A percentile compares a stretch with the other conserved stretches of the same genome.
phyloP scores from a whole-genome alignment of 257 asterid genomes.

The Hygrophila difformis region DNA sequence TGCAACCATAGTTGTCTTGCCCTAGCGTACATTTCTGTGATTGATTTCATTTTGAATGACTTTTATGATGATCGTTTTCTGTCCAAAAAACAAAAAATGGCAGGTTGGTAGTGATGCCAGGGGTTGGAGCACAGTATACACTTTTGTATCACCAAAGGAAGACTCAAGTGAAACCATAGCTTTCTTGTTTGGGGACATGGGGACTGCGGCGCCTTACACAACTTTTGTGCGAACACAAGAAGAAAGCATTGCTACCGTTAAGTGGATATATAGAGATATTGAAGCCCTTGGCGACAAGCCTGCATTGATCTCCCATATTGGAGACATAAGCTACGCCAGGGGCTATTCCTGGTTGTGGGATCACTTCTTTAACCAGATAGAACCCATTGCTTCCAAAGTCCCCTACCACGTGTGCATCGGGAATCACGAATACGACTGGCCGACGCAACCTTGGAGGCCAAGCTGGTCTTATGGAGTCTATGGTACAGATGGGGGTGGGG shows the following conservation, averaged over 20 bases:
- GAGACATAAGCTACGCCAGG: conserved; percentile 94
- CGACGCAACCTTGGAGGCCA: conserved; percentile 84
- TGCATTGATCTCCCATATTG: conserved; percentile 75
- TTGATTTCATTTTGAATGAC: too few species aligned
- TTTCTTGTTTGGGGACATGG: conserved; percentile 96
- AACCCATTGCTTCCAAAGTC: conserved; percentile 64
- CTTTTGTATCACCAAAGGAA: conserved; percentile 52
- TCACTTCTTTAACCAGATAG: conserved; percentile 71
- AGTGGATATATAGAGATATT: conserved; percentile 78
- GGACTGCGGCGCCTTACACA: conserved; percentile 75
- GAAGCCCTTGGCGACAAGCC: conserved; percentile 78
- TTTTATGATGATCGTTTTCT: too few species aligned
- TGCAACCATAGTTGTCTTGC: too few species aligned
- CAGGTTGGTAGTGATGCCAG: conserved; percentile 84
- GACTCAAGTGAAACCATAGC: conserved; percentile 59
- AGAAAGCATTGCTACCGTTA: conserved; percentile 69
- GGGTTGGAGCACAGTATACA: conserved; percentile 65
- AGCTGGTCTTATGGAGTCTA: conserved; percentile 60
- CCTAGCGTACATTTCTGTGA: too few species aligned
- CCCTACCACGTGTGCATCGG: conserved; percentile 94
- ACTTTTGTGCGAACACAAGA: conserved; percentile 66
- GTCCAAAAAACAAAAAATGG: conserved; percentile 14
- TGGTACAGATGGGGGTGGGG: conserved; percentile 88
- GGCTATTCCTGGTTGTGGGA: conserved; percentile 98
- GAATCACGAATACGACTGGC: conserved; percentile 95